These are phyloP conservation scores for Chlorella sp. DNA, from an alignment of 139 green algal genomes.

Conservation along the genomic window DNA sequence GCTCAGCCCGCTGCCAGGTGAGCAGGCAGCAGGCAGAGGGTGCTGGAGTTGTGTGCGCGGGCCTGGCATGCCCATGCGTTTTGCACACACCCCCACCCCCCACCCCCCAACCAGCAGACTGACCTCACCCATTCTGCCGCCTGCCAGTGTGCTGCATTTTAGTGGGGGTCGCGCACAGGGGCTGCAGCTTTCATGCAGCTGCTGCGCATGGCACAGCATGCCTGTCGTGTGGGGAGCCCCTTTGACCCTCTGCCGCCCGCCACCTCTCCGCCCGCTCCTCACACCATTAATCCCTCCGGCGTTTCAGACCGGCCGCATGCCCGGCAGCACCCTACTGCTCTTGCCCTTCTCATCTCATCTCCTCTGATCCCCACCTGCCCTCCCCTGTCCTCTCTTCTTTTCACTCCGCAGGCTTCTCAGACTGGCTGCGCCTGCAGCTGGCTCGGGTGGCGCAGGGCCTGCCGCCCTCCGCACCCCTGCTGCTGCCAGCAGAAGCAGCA, in stretches of 20 bases:
- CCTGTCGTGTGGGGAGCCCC: background rate
- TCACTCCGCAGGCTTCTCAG: constrained; percentile 50
- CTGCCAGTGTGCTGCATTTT: too few relatives aligned
- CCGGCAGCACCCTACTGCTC: background rate
- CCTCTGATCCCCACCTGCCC: background rate
- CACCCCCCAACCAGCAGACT: too few relatives aligned
- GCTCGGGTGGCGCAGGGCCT: background rate
- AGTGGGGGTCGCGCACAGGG: too few relatives aligned
- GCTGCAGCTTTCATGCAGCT: background rate
- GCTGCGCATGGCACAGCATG: background rate
- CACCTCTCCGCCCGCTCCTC: background rate
- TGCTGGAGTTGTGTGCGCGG: background rate
- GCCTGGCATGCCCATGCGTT: too few relatives aligned
- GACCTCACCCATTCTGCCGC: too few relatives aligned
- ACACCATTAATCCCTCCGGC: background rate
- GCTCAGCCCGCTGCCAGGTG: constrained; percentile 78
- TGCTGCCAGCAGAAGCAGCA: background rate
- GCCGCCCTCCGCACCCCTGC: constrained; percentile 3
- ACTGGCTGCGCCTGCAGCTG: constrained; percentile 64
- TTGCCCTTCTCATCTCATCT: too few relatives aligned
- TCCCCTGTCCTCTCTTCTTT: background rate
- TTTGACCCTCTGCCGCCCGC: background rate
- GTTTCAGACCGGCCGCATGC: background rate
- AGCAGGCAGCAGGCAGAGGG: background rate
- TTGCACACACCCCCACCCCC: too few relatives aligned